A percentile compares a stretch with the other conserved stretches of the same genome.
phyloP scores from a whole-genome alignment of 2,329 filamentous ascomycete genomes.

The Beauveria scarabaeidicola region DNA sequence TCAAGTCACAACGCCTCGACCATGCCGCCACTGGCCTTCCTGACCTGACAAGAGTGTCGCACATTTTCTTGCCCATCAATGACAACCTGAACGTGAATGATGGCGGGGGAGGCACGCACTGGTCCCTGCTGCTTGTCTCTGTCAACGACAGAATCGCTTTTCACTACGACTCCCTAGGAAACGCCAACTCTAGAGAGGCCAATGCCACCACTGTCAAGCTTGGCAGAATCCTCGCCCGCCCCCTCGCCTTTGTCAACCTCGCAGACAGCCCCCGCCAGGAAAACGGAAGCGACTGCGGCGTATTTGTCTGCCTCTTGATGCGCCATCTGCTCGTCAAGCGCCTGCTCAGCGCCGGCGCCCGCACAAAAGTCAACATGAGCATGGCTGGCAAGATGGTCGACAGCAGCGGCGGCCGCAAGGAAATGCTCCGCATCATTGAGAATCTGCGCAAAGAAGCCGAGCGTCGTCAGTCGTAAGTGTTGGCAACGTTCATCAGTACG shows the following conservation, averaged over 20 bases:
- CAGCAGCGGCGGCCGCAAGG: slow-evolving; percentile 69
- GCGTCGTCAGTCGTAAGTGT: slow-evolving; percentile 66
- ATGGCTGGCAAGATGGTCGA: slow-evolving; percentile 80
- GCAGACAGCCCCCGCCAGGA: slow-evolving; percentile 83
- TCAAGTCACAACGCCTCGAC: slow-evolving; percentile 57
- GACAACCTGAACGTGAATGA: slow-evolving; percentile 68
- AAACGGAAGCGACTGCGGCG: slow-evolving; percentile 87
- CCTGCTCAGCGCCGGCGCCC: slow-evolving; percentile 67
- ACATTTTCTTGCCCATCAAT: slow-evolving; percentile 94
- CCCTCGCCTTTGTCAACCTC: slow-evolving; percentile 69
- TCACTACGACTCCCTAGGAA: slow-evolving; percentile 85
- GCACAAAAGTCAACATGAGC: slow-evolving; percentile 89
- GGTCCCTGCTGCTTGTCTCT: slow-evolving; percentile 86
- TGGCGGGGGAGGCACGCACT: slow-evolving; percentile 88
- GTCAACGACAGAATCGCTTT: slow-evolving; percentile 86
- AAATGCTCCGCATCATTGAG: slow-evolving; percentile 87
- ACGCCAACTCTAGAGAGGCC: slow-evolving; percentile 68
- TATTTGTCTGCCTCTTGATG: slow-evolving; percentile 95
- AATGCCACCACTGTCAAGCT: slow-evolving; percentile 61
- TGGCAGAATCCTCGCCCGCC: slow-evolving; percentile 54
- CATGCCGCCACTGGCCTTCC: slow-evolving; percentile 62
- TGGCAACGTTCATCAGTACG: background rate
- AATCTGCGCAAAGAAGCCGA: slow-evolving; percentile 80
- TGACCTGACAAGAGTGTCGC: slow-evolving; percentile 70
- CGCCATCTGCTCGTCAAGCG: slow-evolving; percentile 81